Evolutionary conservation across 2,329 filamentous ascomycete species (phyloP), one percentile per base, ranked within the genome.

Genomic region (Penicillium nordicum): DNA sequence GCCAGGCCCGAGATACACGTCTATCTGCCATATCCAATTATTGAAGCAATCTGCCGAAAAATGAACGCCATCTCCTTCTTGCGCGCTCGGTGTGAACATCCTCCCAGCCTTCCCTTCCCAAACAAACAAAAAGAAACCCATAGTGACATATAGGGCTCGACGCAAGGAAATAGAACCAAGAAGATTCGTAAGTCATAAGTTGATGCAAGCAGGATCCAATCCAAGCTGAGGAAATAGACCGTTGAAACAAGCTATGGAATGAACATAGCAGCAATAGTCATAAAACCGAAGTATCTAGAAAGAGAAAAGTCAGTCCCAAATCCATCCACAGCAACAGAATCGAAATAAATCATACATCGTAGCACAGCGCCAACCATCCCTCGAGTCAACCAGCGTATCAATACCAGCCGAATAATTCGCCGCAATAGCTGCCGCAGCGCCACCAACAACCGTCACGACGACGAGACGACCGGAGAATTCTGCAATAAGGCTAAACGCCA

Each of bases 401-500:
- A 69, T 62, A 5, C 73, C 72, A 6, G 68, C 56, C 5, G 72
- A 70, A 40, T 70, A 69, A 55, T 70, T 70, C n/a, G 72, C 69
- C 12, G 73, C 72, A 50, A 74, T 69, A n/a, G 69, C 67, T 5
- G 71, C 67, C 8, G 81, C 76, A 2, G 80, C 77, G 0, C 78
- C 71, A 0, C 78, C 80, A 0, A 84, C 79, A 0, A 87, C 73
- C 4, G 80, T 63, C 2, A 85, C 80, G 2, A 88, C 79, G 0
- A 80, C 79, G 60, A 87, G 77, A n/a, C 84, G 78, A 1, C 80
- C 82, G 0, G 80, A 67, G 57, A 86, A 84, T 6, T 80, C 79
- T 0, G 80, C 77, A 21, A 88, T 81, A 23, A 85, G 75, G 5
- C 78, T 70, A 64, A 88, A 88, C 0, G 82, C 79, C 9, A 87